phyloP scores from a whole-genome alignment of 140 eudicot genomes.

The Ambrosia hybrid region DNA sequence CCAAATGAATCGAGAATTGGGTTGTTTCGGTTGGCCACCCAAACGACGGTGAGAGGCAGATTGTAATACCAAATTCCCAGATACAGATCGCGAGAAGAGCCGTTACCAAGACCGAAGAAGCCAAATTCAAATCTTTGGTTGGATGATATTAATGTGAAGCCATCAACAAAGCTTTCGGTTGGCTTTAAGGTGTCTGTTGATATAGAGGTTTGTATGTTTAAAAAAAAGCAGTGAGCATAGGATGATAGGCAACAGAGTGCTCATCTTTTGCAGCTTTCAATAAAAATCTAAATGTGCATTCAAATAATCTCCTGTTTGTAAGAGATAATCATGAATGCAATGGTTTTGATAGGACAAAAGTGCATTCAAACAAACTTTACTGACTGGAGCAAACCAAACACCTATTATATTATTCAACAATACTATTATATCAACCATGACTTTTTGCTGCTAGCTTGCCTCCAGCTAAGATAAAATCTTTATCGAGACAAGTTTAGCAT shows the following conservation, averaged over 20 bases:
- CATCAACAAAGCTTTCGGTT: slow-evolving; percentile 29
- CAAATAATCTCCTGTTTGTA: slow-evolving; percentile 9
- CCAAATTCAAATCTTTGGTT: slow-evolving; percentile 48
- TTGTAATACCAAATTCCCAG: slow-evolving; percentile 44
- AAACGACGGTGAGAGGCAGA: slow-evolving; percentile 44
- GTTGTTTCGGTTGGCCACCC: slow-evolving; percentile 44
- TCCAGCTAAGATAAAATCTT: too few relatives aligned
- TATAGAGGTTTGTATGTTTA: slow-evolving; percentile 20
- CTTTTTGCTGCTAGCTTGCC: too few relatives aligned
- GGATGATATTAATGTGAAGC: slow-evolving; percentile 38
- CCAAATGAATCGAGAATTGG: slow-evolving; percentile 34
- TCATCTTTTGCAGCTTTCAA: slow-evolving; percentile 28
- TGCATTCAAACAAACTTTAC: slow-evolving; percentile 20
- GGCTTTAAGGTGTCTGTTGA: slow-evolving; percentile 34
- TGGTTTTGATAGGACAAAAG: slow-evolving; percentile 20
- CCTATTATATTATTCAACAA: background rate
- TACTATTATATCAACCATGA: too few relatives aligned
- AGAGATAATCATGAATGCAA: slow-evolving; percentile 12
- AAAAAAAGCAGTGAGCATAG: slow-evolving; percentile 2
- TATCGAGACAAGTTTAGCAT: too few relatives aligned
- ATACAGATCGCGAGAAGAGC: slow-evolving; percentile 18
- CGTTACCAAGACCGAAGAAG: slow-evolving; percentile 34
- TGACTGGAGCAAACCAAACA: slow-evolving; percentile 11
- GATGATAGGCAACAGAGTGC: slow-evolving; percentile 4
- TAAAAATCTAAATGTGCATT: background rate